Evolutionary conservation across 257 asterid genomes (phyloP), one percentile per base, ranked within the genome.

Genomic region (Solanum chiquidenum): DNA sequence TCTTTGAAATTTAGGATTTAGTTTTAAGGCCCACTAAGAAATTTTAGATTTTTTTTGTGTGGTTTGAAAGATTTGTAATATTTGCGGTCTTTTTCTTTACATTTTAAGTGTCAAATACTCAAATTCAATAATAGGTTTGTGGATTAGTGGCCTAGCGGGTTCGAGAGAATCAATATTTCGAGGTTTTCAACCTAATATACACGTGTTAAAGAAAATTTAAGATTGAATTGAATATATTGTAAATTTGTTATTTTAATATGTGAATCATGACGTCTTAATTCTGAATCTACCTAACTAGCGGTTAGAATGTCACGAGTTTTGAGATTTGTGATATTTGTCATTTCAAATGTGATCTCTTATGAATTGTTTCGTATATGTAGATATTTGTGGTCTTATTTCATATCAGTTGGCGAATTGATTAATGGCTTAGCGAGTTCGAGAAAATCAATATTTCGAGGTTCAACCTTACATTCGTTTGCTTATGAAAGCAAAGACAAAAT

Each of bases 391-490:
- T 29, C 21, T 13, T 68, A 14, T 68, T 68, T 71, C 40, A 69
- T 4, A 71, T 71, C 7, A 14, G 5, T 31, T 14, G 31, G 20
- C 0, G 11, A 35, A 74, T 3, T 74, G 6, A 37, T 21, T 74
- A 21, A 52, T 73, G 46, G 16, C 16, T 2, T 73, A 20, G 18
- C 10, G 0, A 6, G 52, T 74, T 74, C 0, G 31, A 33, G 13
- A 34, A 2, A 33, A 72, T 8, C 6, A 72, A 34, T 35, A 72
- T 73, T 34, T 73, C 0, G 34, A 69, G 40, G 40, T 31, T 13
- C 4, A 14, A 69, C 3, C 0, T 7, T 29, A 69, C 2, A 66
- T 66, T 4, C 9, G 2, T 0, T 1, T 0, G 7, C 12, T 3
- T 7, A 69, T 4, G n/a, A 29, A 29, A 69, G 31, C 8, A 14